A percentile compares a stretch with the other conserved stretches of the same genome.
Evolutionary conservation across 2,329 filamentous ascomycete species (phyloP).

Genomic region (Rutstroemia sp.): DNA sequence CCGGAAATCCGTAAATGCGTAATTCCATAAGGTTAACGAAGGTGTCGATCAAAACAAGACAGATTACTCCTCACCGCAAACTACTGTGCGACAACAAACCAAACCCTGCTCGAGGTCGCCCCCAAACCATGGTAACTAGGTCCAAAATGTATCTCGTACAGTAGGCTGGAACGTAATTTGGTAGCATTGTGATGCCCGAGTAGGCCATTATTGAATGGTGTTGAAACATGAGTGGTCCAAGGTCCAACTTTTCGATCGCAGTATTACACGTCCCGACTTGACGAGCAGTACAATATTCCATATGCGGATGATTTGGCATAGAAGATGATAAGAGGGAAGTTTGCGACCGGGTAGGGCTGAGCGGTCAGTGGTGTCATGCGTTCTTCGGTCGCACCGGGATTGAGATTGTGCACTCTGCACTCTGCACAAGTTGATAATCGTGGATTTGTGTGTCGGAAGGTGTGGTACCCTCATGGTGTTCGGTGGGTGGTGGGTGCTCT

Average conservation of each 20-base stretch:
- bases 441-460: neutral
- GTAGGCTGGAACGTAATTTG: neutral
- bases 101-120: constrained; percentile 1
- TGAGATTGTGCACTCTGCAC: neutral
- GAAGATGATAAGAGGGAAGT: constrained; percentile 3
- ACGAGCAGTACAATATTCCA: neutral
- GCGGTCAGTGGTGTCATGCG: constrained; percentile 10
- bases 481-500: neutral
- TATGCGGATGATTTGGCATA: constrained; percentile 2
- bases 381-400: constrained; percentile 7
- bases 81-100: neutral
- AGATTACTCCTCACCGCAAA: constrained; percentile 5
- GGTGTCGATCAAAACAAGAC: constrained; percentile 1
- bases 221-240: neutral
- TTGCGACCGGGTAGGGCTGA: constrained; percentile 22
- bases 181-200: constrained; percentile 1
- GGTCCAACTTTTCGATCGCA: neutral
- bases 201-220: neutral
- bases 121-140: neutral
- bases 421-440: neutral
- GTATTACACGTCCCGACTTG: neutral
- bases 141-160: neutral
- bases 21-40: too few species aligned
- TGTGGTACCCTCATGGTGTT: neutral
- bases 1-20: neutral